Conservation (phyloP, 495 filamentous ascomycete genomes). For the Penicillium longicatenatum region DNA sequence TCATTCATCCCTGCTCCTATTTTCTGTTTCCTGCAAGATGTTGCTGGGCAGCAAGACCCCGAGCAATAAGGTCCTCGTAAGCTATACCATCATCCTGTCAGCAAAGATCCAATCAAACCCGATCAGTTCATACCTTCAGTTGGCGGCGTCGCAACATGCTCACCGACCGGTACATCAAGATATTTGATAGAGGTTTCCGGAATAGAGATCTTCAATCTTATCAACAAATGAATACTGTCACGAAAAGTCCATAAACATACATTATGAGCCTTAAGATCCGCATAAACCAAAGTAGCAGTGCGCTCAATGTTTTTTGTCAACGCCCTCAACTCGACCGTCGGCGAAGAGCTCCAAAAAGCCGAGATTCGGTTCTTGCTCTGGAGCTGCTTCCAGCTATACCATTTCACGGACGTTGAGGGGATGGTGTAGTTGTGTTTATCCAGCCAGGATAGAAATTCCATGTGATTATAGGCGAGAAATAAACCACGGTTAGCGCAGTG, state of each 20-base stretch:
- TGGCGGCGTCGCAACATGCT: slow-evolving; percentile 3
- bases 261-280: slow-evolving; percentile 16
- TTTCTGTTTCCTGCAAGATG: neutral
- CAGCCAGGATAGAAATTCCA: slow-evolving; percentile 20
- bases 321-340: slow-evolving; percentile 8
- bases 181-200: slow-evolving; percentile 10
- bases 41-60: slow-evolving; percentile 10
- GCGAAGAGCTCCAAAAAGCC: neutral
- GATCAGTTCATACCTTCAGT: slow-evolving; percentile 11
- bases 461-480: slow-evolving; percentile 19
- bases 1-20: neutral
- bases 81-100: slow-evolving; percentile 3
- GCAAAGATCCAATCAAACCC: neutral
- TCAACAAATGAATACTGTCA: neutral
- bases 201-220: neutral
- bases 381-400: slow-evolving; percentile 16
- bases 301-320: slow-evolving; percentile 9
- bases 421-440: slow-evolving; percentile 16
- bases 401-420: slow-evolving; percentile 15
- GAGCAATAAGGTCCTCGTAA: slow-evolving; percentile 11
- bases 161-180: slow-evolving; percentile 11
- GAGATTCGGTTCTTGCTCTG: slow-evolving; percentile 1
- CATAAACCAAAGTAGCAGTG: slow-evolving; percentile 15
- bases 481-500: slow-evolving; percentile 15
- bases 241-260: slow-evolving; percentile 5